Evolutionary conservation across 2,329 filamentous ascomycete genomes (phyloP).

Genomic region (Cladosporium sp.): DNA sequence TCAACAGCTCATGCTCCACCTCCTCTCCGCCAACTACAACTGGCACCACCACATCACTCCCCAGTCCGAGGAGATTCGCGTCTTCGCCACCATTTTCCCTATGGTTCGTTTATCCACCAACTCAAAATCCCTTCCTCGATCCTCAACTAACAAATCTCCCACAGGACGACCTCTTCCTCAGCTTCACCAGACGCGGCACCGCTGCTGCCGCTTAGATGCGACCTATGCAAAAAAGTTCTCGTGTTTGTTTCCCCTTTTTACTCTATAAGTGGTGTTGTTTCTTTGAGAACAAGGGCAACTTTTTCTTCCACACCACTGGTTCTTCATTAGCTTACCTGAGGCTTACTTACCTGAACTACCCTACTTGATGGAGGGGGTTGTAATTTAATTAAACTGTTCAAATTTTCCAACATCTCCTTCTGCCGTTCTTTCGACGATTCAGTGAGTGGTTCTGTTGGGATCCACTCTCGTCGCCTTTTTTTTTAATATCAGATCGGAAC

Average conservation of each 20-base stretch:
- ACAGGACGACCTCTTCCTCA: slow-evolving; percentile 16
- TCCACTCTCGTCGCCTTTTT: too few relatives aligned
- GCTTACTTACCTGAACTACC: too few relatives aligned
- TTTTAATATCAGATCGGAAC: too few relatives aligned
- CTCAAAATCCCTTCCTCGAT: neutral
- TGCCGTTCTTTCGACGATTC: too few relatives aligned
- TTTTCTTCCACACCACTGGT: too few relatives aligned
- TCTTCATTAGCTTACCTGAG: too few relatives aligned
- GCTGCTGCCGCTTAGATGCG: neutral
- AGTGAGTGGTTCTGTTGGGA: too few relatives aligned
- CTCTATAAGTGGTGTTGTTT: too few relatives aligned
- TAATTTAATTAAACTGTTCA: too few relatives aligned
- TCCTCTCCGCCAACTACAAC: slow-evolving; percentile 45
- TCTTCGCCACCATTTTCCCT: slow-evolving; percentile 97
- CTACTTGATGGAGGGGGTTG: too few relatives aligned
- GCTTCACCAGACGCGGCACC: slow-evolving; percentile 13
- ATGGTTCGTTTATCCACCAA: slow-evolving; percentile 57
- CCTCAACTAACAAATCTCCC: neutral
- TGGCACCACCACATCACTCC: slow-evolving; percentile 88
- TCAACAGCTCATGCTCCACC: slow-evolving; percentile 56
- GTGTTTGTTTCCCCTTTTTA: neutral
- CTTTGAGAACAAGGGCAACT: too few relatives aligned
- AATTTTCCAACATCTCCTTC: too few relatives aligned
- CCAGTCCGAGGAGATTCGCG: slow-evolving; percentile 88
- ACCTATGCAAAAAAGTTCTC: slow-evolving; percentile 4